These are phyloP conservation scores for Ascoidea tarda DNA, from an alignment of 805 yeast species.

Conservation along the genomic window DNA sequence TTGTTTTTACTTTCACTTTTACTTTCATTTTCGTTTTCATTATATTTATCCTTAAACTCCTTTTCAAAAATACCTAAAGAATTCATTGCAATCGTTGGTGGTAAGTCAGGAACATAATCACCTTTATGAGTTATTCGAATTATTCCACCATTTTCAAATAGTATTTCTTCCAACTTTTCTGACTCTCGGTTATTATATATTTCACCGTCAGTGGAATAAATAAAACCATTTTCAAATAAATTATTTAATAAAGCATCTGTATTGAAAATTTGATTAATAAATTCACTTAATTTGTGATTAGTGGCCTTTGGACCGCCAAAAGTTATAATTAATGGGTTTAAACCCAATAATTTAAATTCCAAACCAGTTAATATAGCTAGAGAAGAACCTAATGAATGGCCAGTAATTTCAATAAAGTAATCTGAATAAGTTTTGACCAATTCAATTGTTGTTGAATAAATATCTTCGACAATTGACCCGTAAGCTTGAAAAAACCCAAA, in stretches of 20 bases:
- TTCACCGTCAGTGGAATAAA: too few species aligned
- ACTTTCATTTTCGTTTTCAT: too few species aligned
- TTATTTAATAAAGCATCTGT: constrained; percentile 13
- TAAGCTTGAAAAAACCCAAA: constrained; percentile 43
- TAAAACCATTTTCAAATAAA: not conserved
- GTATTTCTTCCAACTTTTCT: constrained; percentile 13
- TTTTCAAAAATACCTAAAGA: too few species aligned
- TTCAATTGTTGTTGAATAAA: constrained; percentile 20
- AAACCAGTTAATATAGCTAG: constrained; percentile 47
- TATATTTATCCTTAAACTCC: too few species aligned
- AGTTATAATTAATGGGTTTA: constrained; percentile 38
- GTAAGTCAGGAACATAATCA: constrained; percentile 46
- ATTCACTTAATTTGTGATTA: constrained; percentile 30
- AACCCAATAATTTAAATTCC: constrained; percentile 42
- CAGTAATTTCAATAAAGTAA: constrained; percentile 39
- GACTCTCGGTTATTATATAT: not conserved
- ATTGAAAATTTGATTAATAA: constrained; percentile 36
- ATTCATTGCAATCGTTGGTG: constrained; percentile 13
- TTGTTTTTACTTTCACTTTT: too few species aligned
- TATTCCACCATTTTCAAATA: constrained; percentile 20
- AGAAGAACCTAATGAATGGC: constrained; percentile 74
- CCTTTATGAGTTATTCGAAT: constrained; percentile 40
- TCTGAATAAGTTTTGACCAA: constrained; percentile 26
- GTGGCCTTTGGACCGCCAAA: constrained; percentile 61
- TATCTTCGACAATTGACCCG: constrained; percentile 25